Conservation (phyloP, 805 yeast species). For the Candida coquimbonensis region DNA sequence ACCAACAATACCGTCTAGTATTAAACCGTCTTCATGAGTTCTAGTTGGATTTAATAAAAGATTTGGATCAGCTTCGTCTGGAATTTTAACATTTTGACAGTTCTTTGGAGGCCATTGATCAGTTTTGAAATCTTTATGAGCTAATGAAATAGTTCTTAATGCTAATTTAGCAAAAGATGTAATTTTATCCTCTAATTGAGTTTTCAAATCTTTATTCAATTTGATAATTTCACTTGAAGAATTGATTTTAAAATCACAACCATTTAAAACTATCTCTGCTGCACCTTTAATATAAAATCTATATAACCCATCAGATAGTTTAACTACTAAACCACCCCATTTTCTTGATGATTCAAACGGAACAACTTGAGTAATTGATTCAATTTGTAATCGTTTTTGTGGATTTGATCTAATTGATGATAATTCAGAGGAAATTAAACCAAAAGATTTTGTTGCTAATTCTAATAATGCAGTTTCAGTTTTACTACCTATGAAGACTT, state of each 20-base stretch:
- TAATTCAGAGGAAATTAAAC: constrained; percentile 37
- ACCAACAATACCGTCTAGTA: constrained; percentile 75
- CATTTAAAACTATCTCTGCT: constrained; percentile 72
- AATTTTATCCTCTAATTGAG: constrained; percentile 34
- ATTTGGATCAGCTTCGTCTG: constrained; percentile 37
- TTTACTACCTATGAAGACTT: constrained; percentile 81
- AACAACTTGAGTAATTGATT: constrained; percentile 55
- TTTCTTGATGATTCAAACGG: constrained; percentile 92
- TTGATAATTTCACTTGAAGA: constrained; percentile 25
- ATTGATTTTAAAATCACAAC: constrained; percentile 40
- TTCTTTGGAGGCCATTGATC: constrained; percentile 65
- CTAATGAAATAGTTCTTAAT: constrained; percentile 82
- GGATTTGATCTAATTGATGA: constrained; percentile 37
- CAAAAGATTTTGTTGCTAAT: constrained; percentile 54
- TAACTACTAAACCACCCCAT: constrained; percentile 81
- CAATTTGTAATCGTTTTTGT: constrained; percentile 21
- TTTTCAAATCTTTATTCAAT: constrained; percentile 22
- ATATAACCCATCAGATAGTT: constrained; percentile 34
- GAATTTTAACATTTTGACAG: constrained; percentile 25
- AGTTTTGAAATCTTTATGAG: constrained; percentile 61
- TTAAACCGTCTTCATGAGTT: constrained; percentile 31
- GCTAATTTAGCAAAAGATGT: constrained; percentile 69
- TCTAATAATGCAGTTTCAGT: constrained; percentile 86
- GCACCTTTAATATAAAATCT: constrained; percentile 87
- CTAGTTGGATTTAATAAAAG: constrained; percentile 31